phyloP scores from a whole-genome alignment of 108 stramenopile genomes.

The Chaetoceros tenuissimus region DNA sequence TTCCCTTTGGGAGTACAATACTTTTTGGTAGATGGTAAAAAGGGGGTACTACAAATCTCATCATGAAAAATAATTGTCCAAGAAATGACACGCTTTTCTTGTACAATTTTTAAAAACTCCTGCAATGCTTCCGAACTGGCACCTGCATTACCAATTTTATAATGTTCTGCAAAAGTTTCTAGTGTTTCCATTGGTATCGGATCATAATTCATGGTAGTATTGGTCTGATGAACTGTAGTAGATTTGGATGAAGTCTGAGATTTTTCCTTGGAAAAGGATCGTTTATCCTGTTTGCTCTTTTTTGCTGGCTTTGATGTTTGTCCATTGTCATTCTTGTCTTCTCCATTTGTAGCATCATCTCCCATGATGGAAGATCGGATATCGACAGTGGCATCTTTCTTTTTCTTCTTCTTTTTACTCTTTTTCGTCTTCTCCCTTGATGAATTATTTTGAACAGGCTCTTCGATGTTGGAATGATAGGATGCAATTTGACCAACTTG shows the following conservation, averaged over 20 bases:
- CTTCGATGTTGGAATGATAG: background rate
- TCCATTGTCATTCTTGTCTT: background rate
- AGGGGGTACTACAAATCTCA: constrained; percentile 24
- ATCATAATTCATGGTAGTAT: constrained; percentile 2
- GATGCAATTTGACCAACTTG: background rate
- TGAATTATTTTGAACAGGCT: background rate
- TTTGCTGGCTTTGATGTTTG: no score
- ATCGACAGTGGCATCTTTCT: constrained; percentile 5
- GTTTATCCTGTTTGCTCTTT: no score
- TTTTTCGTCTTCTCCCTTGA: constrained; percentile 6
- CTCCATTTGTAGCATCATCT: constrained; percentile 5
- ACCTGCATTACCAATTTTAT: constrained; percentile 24
- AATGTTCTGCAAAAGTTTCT: constrained; percentile 16
- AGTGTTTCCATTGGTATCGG: constrained; percentile 15
- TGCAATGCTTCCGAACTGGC: constrained; percentile 17
- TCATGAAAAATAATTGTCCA: constrained; percentile 37
- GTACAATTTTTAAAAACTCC: constrained; percentile 11
- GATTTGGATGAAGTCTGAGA: no score
- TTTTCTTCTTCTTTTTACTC: constrained; percentile 3
- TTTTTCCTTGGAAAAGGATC: no score
- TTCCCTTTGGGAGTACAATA: constrained; percentile 29
- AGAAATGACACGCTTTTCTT: constrained; percentile 15
- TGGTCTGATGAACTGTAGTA: no score
- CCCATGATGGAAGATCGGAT: background rate
- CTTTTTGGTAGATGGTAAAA: constrained; percentile 24